phyloP scores from a whole-genome alignment of 2,329 filamentous ascomycete species.

The Periconia macrospinosa region DNA sequence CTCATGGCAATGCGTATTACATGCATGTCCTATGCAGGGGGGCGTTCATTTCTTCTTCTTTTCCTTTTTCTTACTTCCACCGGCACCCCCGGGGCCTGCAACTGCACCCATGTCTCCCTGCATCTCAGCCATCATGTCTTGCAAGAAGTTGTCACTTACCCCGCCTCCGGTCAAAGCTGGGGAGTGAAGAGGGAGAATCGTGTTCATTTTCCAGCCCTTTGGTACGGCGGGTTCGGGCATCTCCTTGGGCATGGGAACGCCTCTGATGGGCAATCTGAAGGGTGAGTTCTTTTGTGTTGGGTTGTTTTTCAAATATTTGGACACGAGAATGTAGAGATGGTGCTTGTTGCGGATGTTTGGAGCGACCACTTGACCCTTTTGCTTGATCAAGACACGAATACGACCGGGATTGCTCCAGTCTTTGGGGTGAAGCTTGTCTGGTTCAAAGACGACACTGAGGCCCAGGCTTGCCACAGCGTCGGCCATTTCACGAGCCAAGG shows the following conservation, averaged over 20 bases:
- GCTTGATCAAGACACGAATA: slow-evolving; percentile 76
- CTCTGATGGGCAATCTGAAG: slow-evolving; percentile 71
- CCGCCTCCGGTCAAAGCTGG: slow-evolving; percentile 90
- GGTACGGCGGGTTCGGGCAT: slow-evolving; percentile 71
- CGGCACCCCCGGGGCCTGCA: slow-evolving; percentile 18
- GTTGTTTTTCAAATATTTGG: slow-evolving; percentile 73
- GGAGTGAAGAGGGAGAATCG: slow-evolving; percentile 82
- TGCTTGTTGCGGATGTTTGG: slow-evolving; percentile 72
- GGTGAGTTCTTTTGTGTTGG: slow-evolving; percentile 75
- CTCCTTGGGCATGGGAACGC: slow-evolving; percentile 67
- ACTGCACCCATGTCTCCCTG: slow-evolving; percentile 46
- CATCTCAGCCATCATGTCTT: slow-evolving; percentile 98
- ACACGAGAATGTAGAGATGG: slow-evolving; percentile 81
- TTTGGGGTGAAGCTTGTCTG: slow-evolving; percentile 88
- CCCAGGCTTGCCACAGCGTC: slow-evolving; percentile 70
- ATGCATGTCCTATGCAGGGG: not conserved
- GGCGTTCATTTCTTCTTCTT: slow-evolving; percentile 33
- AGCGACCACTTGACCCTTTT: slow-evolving; percentile 56
- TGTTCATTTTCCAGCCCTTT: slow-evolving; percentile 86
- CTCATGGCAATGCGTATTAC: not conserved
- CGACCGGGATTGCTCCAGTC: slow-evolving; percentile 97
- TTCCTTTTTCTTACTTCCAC: slow-evolving; percentile 41
- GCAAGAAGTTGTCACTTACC: slow-evolving; percentile 89
- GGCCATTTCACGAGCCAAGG: slow-evolving; percentile 85
- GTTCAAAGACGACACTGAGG: slow-evolving; percentile 78